Evolutionary conservation across 345 rosid genomes (phyloP), one percentile per base, ranked within the genome.

Genomic region (Arabidopsis suecica): DNA sequence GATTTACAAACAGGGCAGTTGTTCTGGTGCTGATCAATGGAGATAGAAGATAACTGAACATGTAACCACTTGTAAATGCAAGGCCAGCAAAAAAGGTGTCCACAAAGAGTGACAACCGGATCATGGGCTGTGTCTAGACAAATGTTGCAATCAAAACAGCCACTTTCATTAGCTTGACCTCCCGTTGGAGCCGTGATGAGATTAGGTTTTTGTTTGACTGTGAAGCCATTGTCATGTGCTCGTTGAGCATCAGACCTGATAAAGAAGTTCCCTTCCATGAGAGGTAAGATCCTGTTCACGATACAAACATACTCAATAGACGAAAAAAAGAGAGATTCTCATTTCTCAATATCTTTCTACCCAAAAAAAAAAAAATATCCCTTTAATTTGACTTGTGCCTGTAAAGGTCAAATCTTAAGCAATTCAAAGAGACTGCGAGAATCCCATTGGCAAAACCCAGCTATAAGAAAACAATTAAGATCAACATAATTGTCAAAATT

Each of bases 1-100:
- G 95, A 80, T 80, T 94, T 94, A 84, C 98, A 94, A 13, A 94
- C 88, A 2, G 96, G 98, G 72, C 98, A 94, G 51, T 79, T 85
- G 63, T 60, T 75, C 18, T 79, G 88, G 14, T 83, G 84, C 44
- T 71, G 77, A 71, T 79, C 79, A 41, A 75, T 70, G 9, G 86
- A 65, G 37, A 85, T 74, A 1, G 89, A 77, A 28, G 84, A 78
- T 62, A 79, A 68, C 79, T 77, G 62, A 47, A 78, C 77, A 37
- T 78, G 69, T 28, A 68, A 56, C 81, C 78, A 73, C 38, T 67
- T 83, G 77, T 88, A 91, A 36, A 91, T 84, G 82, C 97, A 91
- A 16, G 94, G 87, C 97, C 96, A 92, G 79, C 97, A 92, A 79
- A 82, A 92, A 45, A 92, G 81, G 66, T 92, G 97, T 41, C 97